Base-by-base conservation (phyloP, 1,139 yeast genomes). In the Kurtzmaniella quercitrusa region DNA sequence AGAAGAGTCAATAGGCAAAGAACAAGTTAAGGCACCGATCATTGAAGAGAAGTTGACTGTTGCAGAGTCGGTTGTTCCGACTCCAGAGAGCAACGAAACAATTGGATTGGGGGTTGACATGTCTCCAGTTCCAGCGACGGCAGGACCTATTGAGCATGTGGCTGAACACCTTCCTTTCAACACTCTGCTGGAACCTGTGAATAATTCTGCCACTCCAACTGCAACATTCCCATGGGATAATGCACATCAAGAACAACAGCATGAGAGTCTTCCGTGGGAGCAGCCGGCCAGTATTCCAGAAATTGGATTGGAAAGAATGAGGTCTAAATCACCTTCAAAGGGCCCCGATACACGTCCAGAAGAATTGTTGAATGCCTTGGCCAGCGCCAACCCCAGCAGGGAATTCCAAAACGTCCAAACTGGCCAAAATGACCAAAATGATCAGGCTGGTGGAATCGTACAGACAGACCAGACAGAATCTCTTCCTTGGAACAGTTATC, bases 261-360 rank as follows among this genome's bases (percentile, higher is more conserved):
- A 18, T 34, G 37, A 34, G 14, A 14, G 17, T 4, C 44, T 39
- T 25, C 46, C 46, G 3, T 43, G 48, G 48, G 46, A 43, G 12
- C 14, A 17, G 19, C 33, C 41, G 37, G 5, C 24, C 4, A 25
- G 9, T 6, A 6, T 12, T 17, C n/a, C 12, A 5, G 18, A 31
- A 31, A 31, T 3, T 16, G 18, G 18, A 9, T 14, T 16, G 6
- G 36, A 31, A 31, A 14, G 16, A 15, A 14, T 31, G 16, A 3
- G 8, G 6, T 31, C 18, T 3, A 5, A 31, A 14, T 14, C 16
- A 3, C 18, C 16, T 3, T 8, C 16, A 5, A 31, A 31, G 17
- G 16, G 18, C 14, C 18, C 16, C 3, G 18, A 14, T 14, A 31
- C 36, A 12, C 36, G 36, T 15, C 36, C 36, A 31, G 36, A 31